Evolutionary conservation across 768 basidiomycete species (phyloP).

Genomic region (Suillus decipiens): DNA sequence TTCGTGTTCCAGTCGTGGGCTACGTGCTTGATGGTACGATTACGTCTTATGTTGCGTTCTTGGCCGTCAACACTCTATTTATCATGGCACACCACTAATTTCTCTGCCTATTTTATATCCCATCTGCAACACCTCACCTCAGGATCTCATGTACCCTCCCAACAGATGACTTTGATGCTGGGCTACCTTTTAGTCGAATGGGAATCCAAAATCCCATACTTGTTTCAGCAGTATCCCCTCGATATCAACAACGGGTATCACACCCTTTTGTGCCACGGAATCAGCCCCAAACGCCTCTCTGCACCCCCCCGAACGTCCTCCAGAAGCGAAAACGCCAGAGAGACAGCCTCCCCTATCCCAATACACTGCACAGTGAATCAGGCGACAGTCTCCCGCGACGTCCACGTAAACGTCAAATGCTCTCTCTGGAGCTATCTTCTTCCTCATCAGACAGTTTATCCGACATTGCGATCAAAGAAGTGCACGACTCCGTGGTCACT

Average conservation of each 20-base stretch:
- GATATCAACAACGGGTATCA: background rate
- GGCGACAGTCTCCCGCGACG: conserved; percentile 32
- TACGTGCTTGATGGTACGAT: conserved; percentile 34
- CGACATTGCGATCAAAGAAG: background rate
- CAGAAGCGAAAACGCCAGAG: conserved; percentile 32
- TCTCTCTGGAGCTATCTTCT: conserved; percentile 28
- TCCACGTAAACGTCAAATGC: conserved; percentile 29
- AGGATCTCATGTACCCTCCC: background rate
- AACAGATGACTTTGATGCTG: conserved; percentile 4
- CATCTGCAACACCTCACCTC: no score
- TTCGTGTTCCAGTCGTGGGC: conserved; percentile 27
- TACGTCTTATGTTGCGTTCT: background rate
- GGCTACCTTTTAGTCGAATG: background rate
- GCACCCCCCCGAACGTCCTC: conserved; percentile 23
- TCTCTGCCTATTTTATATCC: background rate
- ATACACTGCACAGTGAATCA: conserved; percentile 19
- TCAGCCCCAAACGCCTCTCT: no score
- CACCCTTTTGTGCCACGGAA: background rate
- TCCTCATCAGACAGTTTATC: background rate
- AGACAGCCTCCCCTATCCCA: conserved; percentile 31
- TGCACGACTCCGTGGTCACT: background rate
- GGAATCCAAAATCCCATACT: background rate
- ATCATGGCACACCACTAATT: background rate
- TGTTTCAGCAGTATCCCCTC: no score
- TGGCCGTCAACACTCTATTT: background rate